These are phyloP conservation scores for Alternaria alternata DNA, from an alignment of 2,329 filamentous ascomycete species.

Conservation along the genomic window DNA sequence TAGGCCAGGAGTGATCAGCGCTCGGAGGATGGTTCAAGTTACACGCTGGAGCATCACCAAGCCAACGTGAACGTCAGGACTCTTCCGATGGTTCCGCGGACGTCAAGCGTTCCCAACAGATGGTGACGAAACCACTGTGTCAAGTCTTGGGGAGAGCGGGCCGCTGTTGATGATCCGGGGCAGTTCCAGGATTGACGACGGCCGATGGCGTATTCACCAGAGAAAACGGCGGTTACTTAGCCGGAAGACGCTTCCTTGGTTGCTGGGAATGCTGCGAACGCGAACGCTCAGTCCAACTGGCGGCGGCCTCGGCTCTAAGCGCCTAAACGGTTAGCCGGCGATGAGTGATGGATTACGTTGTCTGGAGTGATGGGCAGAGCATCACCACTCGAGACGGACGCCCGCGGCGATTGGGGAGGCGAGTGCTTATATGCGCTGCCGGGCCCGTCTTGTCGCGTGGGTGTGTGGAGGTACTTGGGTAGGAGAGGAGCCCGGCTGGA, in stretches of 20 bases:
- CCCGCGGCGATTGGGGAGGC: conserved; percentile 3
- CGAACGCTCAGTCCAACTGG: conserved; percentile 2
- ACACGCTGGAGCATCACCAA: conserved; percentile 14
- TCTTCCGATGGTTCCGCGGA: conserved; percentile 18
- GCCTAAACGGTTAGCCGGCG: conserved; percentile 4
- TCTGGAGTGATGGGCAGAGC: conserved; percentile 6
- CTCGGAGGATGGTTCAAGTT: neutral
- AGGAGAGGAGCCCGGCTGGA: conserved; percentile 12
- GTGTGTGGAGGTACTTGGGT: neutral
- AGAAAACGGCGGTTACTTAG: conserved; percentile 7
- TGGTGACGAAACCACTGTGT: conserved; percentile 21
- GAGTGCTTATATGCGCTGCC: conserved; percentile 16
- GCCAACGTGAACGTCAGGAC: conserved; percentile 6
- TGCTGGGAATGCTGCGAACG: conserved; percentile 7
- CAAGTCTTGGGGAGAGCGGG: conserved; percentile 9
- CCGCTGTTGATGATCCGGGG: conserved; percentile 20
- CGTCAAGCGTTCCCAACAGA: conserved; percentile 1
- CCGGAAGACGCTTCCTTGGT: conserved; percentile 11
- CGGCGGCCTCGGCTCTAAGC: conserved; percentile 11
- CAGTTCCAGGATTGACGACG: conserved; percentile 8
- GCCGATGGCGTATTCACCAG: conserved; percentile 7
- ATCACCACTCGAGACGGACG: conserved; percentile 6
- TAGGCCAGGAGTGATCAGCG: conserved; percentile 1
- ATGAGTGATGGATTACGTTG: conserved; percentile 8
- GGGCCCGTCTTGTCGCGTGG: conserved; percentile 1